Conservation (phyloP, 495 filamentous ascomycete genomes). For the Amorphotheca resinae region DNA sequence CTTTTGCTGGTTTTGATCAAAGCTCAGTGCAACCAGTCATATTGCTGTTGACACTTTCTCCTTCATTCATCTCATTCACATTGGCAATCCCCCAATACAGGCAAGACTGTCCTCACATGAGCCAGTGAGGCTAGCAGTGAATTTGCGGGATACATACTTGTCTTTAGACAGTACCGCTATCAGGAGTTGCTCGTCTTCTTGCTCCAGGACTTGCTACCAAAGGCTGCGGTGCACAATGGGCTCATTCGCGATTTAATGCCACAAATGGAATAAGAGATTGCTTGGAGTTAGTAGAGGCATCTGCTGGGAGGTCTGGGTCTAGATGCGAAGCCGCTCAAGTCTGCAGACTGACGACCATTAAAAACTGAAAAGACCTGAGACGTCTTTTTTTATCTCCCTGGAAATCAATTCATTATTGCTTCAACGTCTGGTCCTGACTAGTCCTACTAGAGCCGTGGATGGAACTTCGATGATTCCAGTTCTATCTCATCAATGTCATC, state of each 20-base stretch:
- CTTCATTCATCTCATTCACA: neutral
- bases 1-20: conserved; percentile 27
- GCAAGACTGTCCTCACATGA: conserved; percentile 19
- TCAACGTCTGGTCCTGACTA: too few species aligned
- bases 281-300: conserved; percentile 6
- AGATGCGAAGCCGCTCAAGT: conserved; percentile 27
- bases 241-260: neutral
- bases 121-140: conserved; percentile 21
- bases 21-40: conserved; percentile 10
- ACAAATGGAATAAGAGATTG: neutral
- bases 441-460: neutral
- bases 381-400: conserved; percentile 1
- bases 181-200: conserved; percentile 28
- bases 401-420: too few species aligned
- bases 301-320: neutral
- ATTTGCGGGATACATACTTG: conserved; percentile 21
- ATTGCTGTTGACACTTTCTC: conserved; percentile 22
- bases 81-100: conserved; percentile 11
- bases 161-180: conserved; percentile 23
- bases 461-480: conserved; percentile 8
- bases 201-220: conserved; percentile 28
- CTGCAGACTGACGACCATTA: conserved; percentile 30
- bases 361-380: conserved; percentile 48
- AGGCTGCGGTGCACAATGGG: conserved; percentile 33
- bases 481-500: conserved; percentile 15